Conservation (phyloP, 2,329 filamentous ascomycete genomes). For the Pestalotiopsis sp. region DNA sequence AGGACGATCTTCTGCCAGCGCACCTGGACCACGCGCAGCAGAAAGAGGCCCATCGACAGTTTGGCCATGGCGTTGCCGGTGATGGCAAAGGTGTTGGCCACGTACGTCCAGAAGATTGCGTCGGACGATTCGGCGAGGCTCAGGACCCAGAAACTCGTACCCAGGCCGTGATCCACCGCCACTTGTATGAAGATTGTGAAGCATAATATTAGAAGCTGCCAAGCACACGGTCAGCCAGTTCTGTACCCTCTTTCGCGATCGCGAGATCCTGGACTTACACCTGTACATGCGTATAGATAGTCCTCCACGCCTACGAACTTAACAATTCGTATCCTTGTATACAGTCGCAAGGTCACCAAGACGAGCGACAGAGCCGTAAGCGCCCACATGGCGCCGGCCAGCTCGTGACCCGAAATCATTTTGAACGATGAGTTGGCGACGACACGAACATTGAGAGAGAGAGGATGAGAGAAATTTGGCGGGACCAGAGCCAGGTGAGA, state of each 20-base stretch:
- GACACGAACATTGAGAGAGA: neutral
- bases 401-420: constrained; percentile 33
- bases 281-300: constrained; percentile 37
- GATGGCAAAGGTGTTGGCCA: constrained; percentile 40
- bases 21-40: constrained; percentile 39
- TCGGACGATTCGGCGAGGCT: constrained; percentile 32
- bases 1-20: constrained; percentile 36
- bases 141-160: constrained; percentile 35
- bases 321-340: constrained; percentile 34
- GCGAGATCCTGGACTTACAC: constrained; percentile 18
- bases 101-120: constrained; percentile 42
- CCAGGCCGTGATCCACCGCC: constrained; percentile 36
- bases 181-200: constrained; percentile 39
- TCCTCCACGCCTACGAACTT: constrained; percentile 39
- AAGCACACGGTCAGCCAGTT: neutral
- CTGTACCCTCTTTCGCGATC: neutral
- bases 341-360: constrained; percentile 26
- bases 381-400: constrained; percentile 36
- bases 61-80: constrained; percentile 41
- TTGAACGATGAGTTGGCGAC: neutral
- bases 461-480: neutral
- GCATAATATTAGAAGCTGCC: constrained; percentile 34
- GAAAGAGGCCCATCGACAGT: constrained; percentile 40
- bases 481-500: neutral
- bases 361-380: constrained; percentile 33